Percentiles rank a stretch among this genome's conserved stretches.
Evolutionary conservation across 2,329 filamentous ascomycete genomes (phyloP).

Genomic region (Phyllosticta ampelicida): DNA sequence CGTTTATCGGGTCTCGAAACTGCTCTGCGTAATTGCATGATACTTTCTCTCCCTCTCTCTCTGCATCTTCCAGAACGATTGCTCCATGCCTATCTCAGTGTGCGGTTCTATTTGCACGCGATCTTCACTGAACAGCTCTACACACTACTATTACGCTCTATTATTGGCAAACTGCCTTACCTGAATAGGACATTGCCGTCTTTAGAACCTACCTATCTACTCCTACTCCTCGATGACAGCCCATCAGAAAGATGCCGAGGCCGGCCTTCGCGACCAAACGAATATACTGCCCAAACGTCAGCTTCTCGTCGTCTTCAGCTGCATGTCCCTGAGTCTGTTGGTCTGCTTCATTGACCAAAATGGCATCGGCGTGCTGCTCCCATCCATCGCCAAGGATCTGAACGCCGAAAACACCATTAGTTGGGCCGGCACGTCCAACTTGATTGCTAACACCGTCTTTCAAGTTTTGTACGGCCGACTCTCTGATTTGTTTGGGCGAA

Average conservation of each 20-base stretch:
- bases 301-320: constrained; percentile 41
- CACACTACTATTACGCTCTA: neutral
- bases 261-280: constrained; percentile 43
- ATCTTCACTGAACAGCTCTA: neutral
- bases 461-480: constrained; percentile 54
- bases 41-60: neutral
- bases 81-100: neutral
- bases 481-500: constrained; percentile 52
- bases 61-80: neutral
- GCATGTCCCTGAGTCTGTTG: constrained; percentile 42
- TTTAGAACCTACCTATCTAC: neutral
- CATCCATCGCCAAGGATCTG: constrained; percentile 27
- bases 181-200: neutral
- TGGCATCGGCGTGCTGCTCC: constrained; percentile 36
- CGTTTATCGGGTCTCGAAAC: neutral
- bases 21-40: neutral
- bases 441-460: constrained; percentile 51
- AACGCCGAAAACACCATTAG: constrained; percentile 40
- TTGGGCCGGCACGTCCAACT: constrained; percentile 43
- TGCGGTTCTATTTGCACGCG: neutral
- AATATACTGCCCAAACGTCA: constrained; percentile 45
- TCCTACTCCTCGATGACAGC: neutral
- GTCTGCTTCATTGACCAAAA: constrained; percentile 50
- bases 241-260: constrained; percentile 26
- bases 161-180: neutral